Base-by-base conservation (phyloP, 2,329 filamentous ascomycete genomes). In the Hirsutella thompsonii region DNA sequence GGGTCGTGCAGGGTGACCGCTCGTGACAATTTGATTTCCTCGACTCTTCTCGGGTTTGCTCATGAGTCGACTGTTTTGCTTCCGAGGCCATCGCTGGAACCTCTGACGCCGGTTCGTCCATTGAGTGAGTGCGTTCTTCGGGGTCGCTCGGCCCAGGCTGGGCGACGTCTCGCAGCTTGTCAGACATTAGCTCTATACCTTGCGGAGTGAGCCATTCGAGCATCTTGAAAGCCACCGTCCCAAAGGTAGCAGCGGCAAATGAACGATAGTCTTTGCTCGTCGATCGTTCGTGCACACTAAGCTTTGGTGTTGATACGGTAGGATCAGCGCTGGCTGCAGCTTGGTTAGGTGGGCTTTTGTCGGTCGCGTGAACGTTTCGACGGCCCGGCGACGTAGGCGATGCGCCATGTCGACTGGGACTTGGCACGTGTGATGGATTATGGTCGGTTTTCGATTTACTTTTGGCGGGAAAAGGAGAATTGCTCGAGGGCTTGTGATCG, bases 161-260 rank as follows among this genome's bases (percentile, higher is more conserved):
- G 28, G 46, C 39, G 16, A 46, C 39, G 4, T 51, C 47, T 5
- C 46, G 49, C 18, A 59, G 42, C 39, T 61, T 65, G 14, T 62
- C 52, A 1, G 64, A 61, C 58, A 77, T 67, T 9, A 64, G 61
- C 18, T 68, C 65, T 4, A 77, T 54, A n/a, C 67, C 70, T 41
- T 67, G 66, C 0, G 76, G 76, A 2, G 76, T 77, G n/a, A 83
- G 60, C 78, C 77, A 83, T 54, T 83, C 79, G 3, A 83, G 52
- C 76, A 82, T 82, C 51, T 78, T 81, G 56, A 82, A 78, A 10
- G 79, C 72, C 10, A 74, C 72, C 0, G 78, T 80, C 6, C 70
- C 76, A 49, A 83, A 81, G 8, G 81, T 62, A 46, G 79, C 79
- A 6, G 74, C 74, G 8, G 74, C 70, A 51, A 79, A 76, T 0